Evolutionary conservation across 345 rosid species (phyloP), one percentile per base, ranked within the genome.

Genomic region (Bruguiera parviflora): DNA sequence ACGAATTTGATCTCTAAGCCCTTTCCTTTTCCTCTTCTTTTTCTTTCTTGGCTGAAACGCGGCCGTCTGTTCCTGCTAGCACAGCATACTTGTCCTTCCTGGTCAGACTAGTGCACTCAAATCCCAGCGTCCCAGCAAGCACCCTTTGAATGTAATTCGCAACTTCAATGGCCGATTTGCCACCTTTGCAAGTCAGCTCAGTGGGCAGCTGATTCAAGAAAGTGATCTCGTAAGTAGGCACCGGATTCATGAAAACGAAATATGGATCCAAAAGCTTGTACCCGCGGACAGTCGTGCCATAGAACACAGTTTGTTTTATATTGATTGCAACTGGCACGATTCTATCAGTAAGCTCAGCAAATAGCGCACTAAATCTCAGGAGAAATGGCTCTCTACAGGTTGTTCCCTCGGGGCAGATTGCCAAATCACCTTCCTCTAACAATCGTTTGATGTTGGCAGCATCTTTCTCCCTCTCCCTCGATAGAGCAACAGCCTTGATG

Each of bases 321-420:
- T 90, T 87, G 22, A 95, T 87, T 7, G 99, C 98, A 7, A 95
- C 89, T 0, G 98, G 98, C 16, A 95, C 98, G 28, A 95, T 90
- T 65, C 98, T 59, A 61, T 92, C 97, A 0, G 97, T 92, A 4
- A 95, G 85, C 63, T 95, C 98, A 0, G 99, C 98, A 22, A 95
- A 92, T 18, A 92, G 84, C 0, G 99, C 97, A 58, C 98, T 95
- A 73, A 95, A 95, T 68, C 99, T 73, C 27, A 95, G 71, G 2
- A 95, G 84, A 73, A 90, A 95, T 7, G 99, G 96, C 65, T 95
- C 98, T 1, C 99, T 81, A 25, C 99, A 92, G 0, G 99, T 95
- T 2, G 99, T 95, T 27, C 99, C 99, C 65, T 95, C 99, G 0
- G 98, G 97, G 74, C 99, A 95, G 3, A 95, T 86, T 55, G 92